Percentiles rank a stretch among this genome's conserved stretches.
phyloP scores from a whole-genome alignment of 768 basidiomycete genomes.

The Pleurotus giganteus region DNA sequence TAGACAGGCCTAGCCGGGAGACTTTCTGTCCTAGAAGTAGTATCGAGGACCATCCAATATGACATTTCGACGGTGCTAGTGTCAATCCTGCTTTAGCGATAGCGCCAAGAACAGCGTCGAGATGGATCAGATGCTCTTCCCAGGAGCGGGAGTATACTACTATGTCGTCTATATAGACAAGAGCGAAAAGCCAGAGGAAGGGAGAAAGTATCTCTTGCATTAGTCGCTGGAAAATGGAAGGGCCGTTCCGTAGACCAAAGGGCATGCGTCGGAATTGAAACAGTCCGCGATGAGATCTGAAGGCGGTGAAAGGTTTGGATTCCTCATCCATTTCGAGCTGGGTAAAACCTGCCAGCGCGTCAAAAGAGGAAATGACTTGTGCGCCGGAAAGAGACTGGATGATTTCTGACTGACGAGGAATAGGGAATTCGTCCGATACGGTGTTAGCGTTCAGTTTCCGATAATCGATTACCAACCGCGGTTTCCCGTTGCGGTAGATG shows the following conservation, averaged over 20 bases:
- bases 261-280: conserved; percentile 29
- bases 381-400: conserved; percentile 27
- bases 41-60: conserved; percentile 29
- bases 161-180: conserved; percentile 44
- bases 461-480: conserved; percentile 31
- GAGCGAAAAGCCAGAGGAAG: conserved; percentile 35
- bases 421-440: conserved; percentile 20
- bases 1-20: conserved; percentile 33
- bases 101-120: conserved; percentile 26
- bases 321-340: conserved; percentile 30
- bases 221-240: conserved; percentile 34
- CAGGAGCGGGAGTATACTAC: conserved; percentile 28
- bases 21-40: conserved; percentile 38
- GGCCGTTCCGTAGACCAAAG: not conserved
- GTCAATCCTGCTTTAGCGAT: conserved; percentile 28
- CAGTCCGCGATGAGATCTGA: conserved; percentile 36
- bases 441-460: conserved; percentile 1
- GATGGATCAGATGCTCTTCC: conserved; percentile 28
- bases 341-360: conserved; percentile 37
- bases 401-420: conserved; percentile 23
- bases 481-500: conserved; percentile 34
- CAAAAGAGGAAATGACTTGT: conserved; percentile 30
- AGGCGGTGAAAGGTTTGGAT: conserved; percentile 32
- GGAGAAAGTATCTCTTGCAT: conserved; percentile 36
- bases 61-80: conserved; percentile 32